Conservation (phyloP, 306 rosid genomes). For the Cyclanthera cordifolia region DNA sequence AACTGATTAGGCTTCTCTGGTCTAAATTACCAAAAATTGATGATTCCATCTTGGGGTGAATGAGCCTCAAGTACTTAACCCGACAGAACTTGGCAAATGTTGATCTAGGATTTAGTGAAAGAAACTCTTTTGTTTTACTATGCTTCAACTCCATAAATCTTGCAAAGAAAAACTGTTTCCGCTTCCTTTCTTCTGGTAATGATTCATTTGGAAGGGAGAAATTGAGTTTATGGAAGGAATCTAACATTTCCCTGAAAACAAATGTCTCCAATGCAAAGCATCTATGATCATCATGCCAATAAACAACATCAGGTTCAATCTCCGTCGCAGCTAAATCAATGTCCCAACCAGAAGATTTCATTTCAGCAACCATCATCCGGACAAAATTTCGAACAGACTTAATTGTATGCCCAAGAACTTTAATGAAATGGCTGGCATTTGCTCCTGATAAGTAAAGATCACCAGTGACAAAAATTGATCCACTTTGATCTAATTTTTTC, state of each 20-base stretch:
- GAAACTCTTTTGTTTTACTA: constrained; percentile 44
- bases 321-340: constrained; percentile 50
- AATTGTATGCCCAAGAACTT: constrained; percentile 44
- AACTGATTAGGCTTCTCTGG: constrained; percentile 48
- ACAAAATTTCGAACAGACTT: constrained; percentile 52
- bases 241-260: constrained; percentile 77
- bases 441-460: constrained; percentile 44
- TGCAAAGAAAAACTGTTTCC: constrained; percentile 33
- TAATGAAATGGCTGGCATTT: constrained; percentile 41
- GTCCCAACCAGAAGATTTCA: constrained; percentile 59
- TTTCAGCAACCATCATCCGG: constrained; percentile 48
- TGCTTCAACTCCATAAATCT: constrained; percentile 61
- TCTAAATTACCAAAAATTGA: constrained; percentile 50
- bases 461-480: constrained; percentile 31
- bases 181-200: constrained; percentile 25
- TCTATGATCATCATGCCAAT: constrained; percentile 54
- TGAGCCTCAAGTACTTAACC: constrained; percentile 45
- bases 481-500: constrained; percentile 56
- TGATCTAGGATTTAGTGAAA: constrained; percentile 41
- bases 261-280: constrained; percentile 62
- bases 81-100: constrained; percentile 60
- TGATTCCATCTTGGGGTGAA: constrained; percentile 77
- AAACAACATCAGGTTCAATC: constrained; percentile 37
- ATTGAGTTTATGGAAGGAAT: constrained; percentile 46
- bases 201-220: constrained; percentile 44